phyloP scores from a whole-genome alignment of 495 filamentous ascomycete species.

The Cairneyella variabilis region DNA sequence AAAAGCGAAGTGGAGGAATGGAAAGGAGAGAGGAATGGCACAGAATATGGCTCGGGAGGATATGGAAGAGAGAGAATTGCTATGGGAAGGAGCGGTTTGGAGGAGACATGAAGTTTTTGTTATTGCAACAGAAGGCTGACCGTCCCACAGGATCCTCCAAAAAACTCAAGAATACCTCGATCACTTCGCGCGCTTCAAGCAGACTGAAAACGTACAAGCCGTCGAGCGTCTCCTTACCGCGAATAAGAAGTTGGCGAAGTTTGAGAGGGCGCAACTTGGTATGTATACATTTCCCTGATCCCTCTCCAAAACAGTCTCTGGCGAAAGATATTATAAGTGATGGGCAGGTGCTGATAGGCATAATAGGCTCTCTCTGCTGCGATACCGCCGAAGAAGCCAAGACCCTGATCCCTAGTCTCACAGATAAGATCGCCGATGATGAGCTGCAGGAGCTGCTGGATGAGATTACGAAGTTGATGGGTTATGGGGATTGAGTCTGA shows the following conservation, averaged over 20 bases:
- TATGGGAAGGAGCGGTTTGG: too few species aligned
- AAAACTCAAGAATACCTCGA: slow-evolving; percentile 91
- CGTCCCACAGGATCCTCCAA: slow-evolving; percentile 51
- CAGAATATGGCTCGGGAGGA: neutral
- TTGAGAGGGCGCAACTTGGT: slow-evolving; percentile 94
- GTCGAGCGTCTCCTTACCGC: slow-evolving; percentile 78
- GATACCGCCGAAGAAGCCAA: slow-evolving; percentile 93
- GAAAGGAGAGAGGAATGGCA: neutral
- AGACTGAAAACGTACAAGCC: slow-evolving; percentile 87
- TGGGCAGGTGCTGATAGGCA: neutral
- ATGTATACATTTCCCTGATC: slow-evolving; percentile 26
- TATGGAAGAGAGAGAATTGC: neutral
- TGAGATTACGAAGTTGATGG: slow-evolving; percentile 77
- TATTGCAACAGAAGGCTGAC: neutral
- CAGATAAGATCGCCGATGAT: slow-evolving; percentile 81
- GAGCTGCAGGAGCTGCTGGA: slow-evolving; percentile 84
- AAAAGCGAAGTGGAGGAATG: neutral
- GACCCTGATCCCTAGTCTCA: slow-evolving; percentile 86
- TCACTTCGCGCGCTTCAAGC: slow-evolving; percentile 90
- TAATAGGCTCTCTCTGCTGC: slow-evolving; percentile 75
- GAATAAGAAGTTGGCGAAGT: slow-evolving; percentile 76
- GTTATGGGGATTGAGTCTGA: slow-evolving; percentile 26
- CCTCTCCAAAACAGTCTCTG: neutral
- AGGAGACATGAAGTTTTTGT: neutral
- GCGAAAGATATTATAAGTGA: neutral